These are phyloP conservation scores for Penicillium hordei DNA, from an alignment of 2,329 filamentous ascomycete genomes.

Conservation along the genomic window DNA sequence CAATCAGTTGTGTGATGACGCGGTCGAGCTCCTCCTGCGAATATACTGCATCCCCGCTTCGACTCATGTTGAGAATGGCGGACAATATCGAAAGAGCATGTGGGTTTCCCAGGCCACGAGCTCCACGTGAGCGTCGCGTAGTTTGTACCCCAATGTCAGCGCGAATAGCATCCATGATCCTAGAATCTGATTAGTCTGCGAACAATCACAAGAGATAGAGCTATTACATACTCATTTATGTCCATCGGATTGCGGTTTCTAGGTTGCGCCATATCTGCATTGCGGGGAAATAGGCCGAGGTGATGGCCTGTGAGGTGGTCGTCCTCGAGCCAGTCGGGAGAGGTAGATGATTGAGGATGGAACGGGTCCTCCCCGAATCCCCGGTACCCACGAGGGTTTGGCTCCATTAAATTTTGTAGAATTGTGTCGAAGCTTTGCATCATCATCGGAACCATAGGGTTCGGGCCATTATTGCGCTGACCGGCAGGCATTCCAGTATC, in stretches of 20 bases:
- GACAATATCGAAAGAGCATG: constrained; percentile 50
- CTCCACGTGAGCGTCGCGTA: constrained; percentile 15
- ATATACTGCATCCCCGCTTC: constrained; percentile 78
- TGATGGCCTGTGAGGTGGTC: constrained; percentile 15
- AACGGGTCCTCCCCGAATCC: constrained; percentile 10
- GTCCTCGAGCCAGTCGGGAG: constrained; percentile 12
- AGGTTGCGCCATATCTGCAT: constrained; percentile 52
- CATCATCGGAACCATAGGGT: constrained; percentile 31
- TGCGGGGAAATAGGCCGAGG: constrained; percentile 49
- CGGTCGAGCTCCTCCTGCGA: constrained; percentile 87
- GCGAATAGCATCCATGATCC: constrained; percentile 32
- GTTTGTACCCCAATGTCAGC: constrained; percentile 18
- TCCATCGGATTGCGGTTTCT: constrained; percentile 49
- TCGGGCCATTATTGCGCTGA: constrained; percentile 16
- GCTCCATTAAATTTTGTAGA: constrained; percentile 47
- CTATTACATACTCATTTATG: constrained; percentile 48
- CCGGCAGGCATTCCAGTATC: constrained; percentile 21
- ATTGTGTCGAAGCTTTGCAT: constrained; percentile 46
- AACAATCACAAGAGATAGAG: background rate
- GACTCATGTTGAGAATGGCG: constrained; percentile 39
- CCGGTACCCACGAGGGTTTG: constrained; percentile 7
- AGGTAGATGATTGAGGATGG: constrained; percentile 6
- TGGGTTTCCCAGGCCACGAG: constrained; percentile 18
- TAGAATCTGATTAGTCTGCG: constrained; percentile 15
- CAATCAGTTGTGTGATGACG: constrained; percentile 85